Evolutionary conservation across 139 green algal genomes (phyloP).

Genomic region (Coelastrella sp.): DNA sequence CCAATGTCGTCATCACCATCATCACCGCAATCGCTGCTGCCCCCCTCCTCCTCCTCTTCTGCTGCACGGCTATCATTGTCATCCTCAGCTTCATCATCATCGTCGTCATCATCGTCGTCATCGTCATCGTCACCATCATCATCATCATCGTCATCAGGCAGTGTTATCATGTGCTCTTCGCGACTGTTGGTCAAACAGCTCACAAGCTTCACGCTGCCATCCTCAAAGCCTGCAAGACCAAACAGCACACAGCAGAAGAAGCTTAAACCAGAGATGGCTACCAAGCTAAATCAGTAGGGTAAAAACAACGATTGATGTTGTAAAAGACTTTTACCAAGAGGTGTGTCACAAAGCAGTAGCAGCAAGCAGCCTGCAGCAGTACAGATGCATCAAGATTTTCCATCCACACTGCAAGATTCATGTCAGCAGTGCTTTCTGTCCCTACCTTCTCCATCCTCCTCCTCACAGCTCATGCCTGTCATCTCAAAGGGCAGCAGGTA

Average conservation of each 20-base stretch:
- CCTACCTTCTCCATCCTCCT: constrained; percentile 26
- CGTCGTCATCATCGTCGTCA: constrained; percentile 31
- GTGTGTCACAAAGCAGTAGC: too few relatives aligned
- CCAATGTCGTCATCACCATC: background rate
- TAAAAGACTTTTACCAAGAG: too few relatives aligned
- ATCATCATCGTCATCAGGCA: constrained; percentile 4
- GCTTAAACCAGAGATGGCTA: too few relatives aligned
- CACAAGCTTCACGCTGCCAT: constrained; percentile 48
- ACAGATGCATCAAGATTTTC: too few relatives aligned
- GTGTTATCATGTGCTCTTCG: constrained; percentile 56
- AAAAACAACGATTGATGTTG: too few relatives aligned
- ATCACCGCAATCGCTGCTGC: background rate
- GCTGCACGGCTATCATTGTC: background rate
- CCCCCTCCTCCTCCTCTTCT: background rate
- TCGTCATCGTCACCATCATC: background rate
- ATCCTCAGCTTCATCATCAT: background rate
- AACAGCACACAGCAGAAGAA: background rate
- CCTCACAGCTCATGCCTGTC: constrained; percentile 44
- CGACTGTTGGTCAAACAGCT: constrained; percentile 56
- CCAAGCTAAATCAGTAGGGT: too few relatives aligned
- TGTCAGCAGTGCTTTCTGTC: too few relatives aligned
- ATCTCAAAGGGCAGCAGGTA: constrained; percentile 44
- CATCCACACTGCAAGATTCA: too few relatives aligned
- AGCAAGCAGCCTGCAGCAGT: too few relatives aligned
- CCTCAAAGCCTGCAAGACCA: constrained; percentile 3